Evolutionary conservation across 1,284 basidiomycete genomes (phyloP).

Genomic region (Papiliotrema nemorosa): DNA sequence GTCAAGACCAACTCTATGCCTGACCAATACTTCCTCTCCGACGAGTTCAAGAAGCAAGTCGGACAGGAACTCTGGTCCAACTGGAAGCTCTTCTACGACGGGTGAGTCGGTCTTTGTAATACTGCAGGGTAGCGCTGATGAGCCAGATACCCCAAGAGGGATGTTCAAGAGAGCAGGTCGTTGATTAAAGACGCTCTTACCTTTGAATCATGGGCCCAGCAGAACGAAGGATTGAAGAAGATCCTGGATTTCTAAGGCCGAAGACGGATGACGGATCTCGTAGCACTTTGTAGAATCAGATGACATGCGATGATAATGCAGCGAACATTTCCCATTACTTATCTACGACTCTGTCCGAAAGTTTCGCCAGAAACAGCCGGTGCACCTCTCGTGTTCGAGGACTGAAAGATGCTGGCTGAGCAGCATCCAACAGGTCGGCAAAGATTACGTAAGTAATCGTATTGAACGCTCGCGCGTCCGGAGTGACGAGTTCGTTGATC

Average conservation of each 20-base stretch:
- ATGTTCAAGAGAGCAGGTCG: background rate
- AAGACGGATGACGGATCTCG: too few relatives aligned
- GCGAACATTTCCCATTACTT: too few relatives aligned
- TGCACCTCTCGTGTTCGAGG: too few relatives aligned
- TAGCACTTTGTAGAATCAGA: background rate
- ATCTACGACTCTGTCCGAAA: too few relatives aligned
- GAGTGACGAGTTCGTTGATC: too few relatives aligned
- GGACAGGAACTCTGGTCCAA: slow-evolving; percentile 11
- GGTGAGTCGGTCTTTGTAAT: background rate
- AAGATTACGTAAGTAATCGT: too few relatives aligned
- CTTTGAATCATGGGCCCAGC: slow-evolving; percentile 1
- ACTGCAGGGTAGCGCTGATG: background rate
- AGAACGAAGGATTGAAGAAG: background rate
- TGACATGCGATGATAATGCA: too few relatives aligned
- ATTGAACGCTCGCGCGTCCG: too few relatives aligned
- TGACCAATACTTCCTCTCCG: slow-evolving; percentile 8
- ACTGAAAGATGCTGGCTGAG: too few relatives aligned
- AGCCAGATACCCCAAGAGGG: slow-evolving; percentile 1
- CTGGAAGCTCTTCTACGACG: slow-evolving; percentile 4
- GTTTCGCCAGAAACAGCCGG: too few relatives aligned
- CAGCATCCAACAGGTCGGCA: too few relatives aligned
- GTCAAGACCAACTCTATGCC: slow-evolving; percentile 4
- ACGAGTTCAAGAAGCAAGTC: slow-evolving; percentile 6
- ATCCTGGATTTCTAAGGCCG: background rate
- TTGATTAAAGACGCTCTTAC: background rate